A percentile compares a stretch with the other conserved stretches of the same genome.
phyloP scores from a whole-genome alignment of 352 stramenopile genomes.

The Globisporangium camurandrum region DNA sequence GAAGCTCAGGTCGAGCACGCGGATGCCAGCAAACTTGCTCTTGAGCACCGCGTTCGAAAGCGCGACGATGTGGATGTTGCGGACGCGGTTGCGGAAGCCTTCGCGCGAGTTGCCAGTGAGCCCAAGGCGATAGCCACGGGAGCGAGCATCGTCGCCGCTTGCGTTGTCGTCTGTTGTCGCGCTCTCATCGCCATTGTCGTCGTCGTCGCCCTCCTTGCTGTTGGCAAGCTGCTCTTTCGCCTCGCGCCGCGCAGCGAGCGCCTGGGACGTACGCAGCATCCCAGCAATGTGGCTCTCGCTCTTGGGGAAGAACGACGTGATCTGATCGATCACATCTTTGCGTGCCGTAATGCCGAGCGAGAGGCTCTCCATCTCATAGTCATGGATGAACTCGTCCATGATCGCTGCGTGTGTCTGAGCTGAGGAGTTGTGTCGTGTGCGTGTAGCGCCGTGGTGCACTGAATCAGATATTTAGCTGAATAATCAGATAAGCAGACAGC shows the following conservation, averaged over 20 bases:
- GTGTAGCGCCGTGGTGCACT: background rate
- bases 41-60: slow-evolving; percentile 41
- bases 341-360: slow-evolving; percentile 54
- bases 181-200: no score
- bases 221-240: background rate
- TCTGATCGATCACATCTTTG: slow-evolving; percentile 40
- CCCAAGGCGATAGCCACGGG: slow-evolving; percentile 17
- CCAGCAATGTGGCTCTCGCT: slow-evolving; percentile 19
- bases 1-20: slow-evolving; percentile 37
- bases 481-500: background rate
- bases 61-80: slow-evolving; percentile 61
- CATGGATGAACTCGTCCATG: slow-evolving; percentile 65
- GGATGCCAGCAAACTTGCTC: slow-evolving; percentile 32
- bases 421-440: background rate
- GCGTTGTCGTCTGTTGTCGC: slow-evolving; percentile 8
- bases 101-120: slow-evolving; percentile 49
- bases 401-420: background rate
- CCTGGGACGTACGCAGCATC: slow-evolving; percentile 38
- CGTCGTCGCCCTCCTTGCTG: background rate
- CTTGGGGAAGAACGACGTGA: slow-evolving; percentile 37
- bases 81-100: slow-evolving; percentile 47
- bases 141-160: slow-evolving; percentile 1
- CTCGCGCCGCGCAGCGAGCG: slow-evolving; percentile 31
- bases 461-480: background rate
- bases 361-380: slow-evolving; percentile 75